Base-by-base conservation (phyloP, 371 early-diverging fungal genomes). In the Lichtheimia hyalospora region DNA sequence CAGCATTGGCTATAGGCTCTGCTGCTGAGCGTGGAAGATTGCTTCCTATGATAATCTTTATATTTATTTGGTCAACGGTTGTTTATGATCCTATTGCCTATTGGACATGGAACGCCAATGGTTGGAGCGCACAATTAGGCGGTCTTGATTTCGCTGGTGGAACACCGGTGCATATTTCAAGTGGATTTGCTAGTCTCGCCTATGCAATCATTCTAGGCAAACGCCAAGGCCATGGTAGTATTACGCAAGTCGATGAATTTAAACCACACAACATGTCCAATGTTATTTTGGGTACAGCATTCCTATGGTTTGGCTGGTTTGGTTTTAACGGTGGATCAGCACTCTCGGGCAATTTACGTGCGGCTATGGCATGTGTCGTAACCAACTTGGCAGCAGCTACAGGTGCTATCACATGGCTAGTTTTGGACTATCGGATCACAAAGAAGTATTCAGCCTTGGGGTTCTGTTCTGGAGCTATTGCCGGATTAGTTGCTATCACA, bases 401-500 rank as follows among this genome's bases (percentile, higher is more conserved):
- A 23, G 95, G 90, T 27, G 92, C 91, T 3, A 70, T 96, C 43
- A 82, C 94, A 14, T 96, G 96, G 95, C 79, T 92, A 56, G 44
- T 87, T 3, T 71, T 89, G 43, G 96, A 93, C 67, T 94, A 90
- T 67, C 85, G 88, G 55, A 68, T 84, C 43, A 84, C 89, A 43
- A 82, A 79, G 52, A 92, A 92, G 67, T 82, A 92, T 34, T 93
- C 96, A 27, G 90, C 90, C 23, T 74, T 96, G 34, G 93, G 91
- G 12, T 95, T 94, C 69, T 96, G 96, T 72, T 89, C 92, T 4
- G 97, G 96, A 27, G 95, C 92, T 16, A 91, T 97, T 28, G 86
- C 94, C 12, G 97, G 95, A 10, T 74, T 96, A n/a, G 97, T 95
- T 3, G 87, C 91, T 14, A 95, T 96, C 61, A 96, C 97, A 0